A percentile compares a stretch with the other conserved stretches of the same genome.
Evolutionary conservation across 805 yeast species (phyloP).

Genomic region (Hanseniaspora singularis): DNA sequence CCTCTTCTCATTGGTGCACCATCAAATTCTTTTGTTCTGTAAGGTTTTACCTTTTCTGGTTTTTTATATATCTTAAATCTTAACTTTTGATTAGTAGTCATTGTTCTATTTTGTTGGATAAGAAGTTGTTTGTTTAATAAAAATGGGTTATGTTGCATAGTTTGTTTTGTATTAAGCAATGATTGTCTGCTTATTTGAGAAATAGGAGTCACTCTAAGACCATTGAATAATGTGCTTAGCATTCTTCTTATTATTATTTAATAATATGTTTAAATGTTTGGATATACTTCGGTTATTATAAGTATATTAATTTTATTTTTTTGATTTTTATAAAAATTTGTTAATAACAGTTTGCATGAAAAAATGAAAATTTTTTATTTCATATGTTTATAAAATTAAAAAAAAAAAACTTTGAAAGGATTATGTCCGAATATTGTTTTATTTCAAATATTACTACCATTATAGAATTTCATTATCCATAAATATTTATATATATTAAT

Average conservation of each 20-base stretch:
- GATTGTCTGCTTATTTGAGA: neutral
- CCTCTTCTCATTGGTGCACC: slow-evolving; percentile 83
- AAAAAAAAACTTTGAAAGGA: too few relatives aligned
- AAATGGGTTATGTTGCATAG: neutral
- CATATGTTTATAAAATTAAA: too few relatives aligned
- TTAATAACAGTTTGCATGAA: too few relatives aligned
- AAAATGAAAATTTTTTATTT: too few relatives aligned
- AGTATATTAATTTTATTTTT: too few relatives aligned
- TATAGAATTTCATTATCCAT: too few relatives aligned
- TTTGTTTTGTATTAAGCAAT: neutral
- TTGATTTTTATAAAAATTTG: too few relatives aligned
- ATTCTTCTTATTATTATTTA: neutral
- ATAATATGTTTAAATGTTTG: too few relatives aligned
- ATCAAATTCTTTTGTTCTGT: slow-evolving; percentile 72
- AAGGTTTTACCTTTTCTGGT: slow-evolving; percentile 36
- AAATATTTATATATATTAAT: too few relatives aligned
- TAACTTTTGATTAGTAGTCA: slow-evolving; percentile 9
- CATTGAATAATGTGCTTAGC: neutral
- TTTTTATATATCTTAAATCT: slow-evolving; percentile 5
- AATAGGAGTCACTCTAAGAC: neutral
- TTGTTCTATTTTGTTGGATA: slow-evolving; percentile 2
- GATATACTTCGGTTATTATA: too few relatives aligned
- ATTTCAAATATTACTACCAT: too few relatives aligned
- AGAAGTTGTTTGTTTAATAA: neutral
- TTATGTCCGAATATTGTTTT: too few relatives aligned